These are phyloP conservation scores for Hypholoma sublateritium DNA, from an alignment of 768 basidiomycete species.

Conservation along the genomic window DNA sequence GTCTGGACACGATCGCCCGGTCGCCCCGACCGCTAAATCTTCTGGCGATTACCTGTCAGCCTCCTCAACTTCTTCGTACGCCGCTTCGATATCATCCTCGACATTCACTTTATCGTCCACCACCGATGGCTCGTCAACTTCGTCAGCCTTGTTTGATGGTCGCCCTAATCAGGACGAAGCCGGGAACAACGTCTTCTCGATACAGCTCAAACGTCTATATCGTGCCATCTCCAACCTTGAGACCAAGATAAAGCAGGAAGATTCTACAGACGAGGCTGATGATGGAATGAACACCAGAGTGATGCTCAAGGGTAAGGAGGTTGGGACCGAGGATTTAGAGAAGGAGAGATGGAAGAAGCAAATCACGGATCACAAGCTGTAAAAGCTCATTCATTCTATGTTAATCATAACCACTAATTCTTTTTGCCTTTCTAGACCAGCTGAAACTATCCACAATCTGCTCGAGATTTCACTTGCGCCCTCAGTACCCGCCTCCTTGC, in stretches of 20 bases:
- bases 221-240: conserved; percentile 81
- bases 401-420: conserved; percentile 8
- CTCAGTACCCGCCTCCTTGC: conserved; percentile 82
- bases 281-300: conserved; percentile 44
- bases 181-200: conserved; percentile 65
- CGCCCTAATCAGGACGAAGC: conserved; percentile 45
- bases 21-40: conserved; percentile 53
- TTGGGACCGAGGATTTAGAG: conserved; percentile 57
- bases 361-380: conserved; percentile 84
- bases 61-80: conserved; percentile 74
- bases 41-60: conserved; percentile 74
- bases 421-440: conserved; percentile 53
- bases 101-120: conserved; percentile 75
- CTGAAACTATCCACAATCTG: conserved; percentile 87
- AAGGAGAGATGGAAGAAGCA: conserved; percentile 76
- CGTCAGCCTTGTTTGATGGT: too few relatives aligned
- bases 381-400: conserved; percentile 25
- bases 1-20: conserved; percentile 31
- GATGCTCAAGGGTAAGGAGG: conserved; percentile 42
- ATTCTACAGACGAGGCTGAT: conserved; percentile 53
- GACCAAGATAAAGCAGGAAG: conserved; percentile 64
- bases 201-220: conserved; percentile 81
- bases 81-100: conserved; percentile 65
- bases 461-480: conserved; percentile 85
- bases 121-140: conserved; percentile 73